Evolutionary conservation across 768 basidiomycete species (phyloP).

Genomic region (Leucogyrophana mollusca): DNA sequence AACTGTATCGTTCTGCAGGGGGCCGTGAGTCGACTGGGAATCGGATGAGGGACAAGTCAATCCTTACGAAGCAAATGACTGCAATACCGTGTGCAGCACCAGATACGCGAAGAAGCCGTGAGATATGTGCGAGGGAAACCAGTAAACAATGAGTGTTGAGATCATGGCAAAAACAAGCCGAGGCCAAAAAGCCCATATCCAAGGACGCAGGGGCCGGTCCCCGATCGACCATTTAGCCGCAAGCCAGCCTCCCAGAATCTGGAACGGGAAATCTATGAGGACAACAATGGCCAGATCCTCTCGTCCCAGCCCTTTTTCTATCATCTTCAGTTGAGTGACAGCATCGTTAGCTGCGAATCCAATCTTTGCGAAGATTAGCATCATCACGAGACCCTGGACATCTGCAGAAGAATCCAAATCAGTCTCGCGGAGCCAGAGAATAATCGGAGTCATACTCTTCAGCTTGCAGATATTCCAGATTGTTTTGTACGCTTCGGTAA

Average conservation of each 20-base stretch:
- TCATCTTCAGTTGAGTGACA: slow-evolving; percentile 86
- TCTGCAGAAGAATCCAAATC: slow-evolving; percentile 47
- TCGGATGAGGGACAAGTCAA: slow-evolving; percentile 6
- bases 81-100: slow-evolving; percentile 76
- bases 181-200: slow-evolving; percentile 91
- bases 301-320: slow-evolving; percentile 93
- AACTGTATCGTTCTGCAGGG: slow-evolving; percentile 89
- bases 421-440: not conserved
- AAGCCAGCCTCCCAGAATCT: slow-evolving; percentile 92
- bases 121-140: slow-evolving; percentile 77
- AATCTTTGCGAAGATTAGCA: slow-evolving; percentile 91
- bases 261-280: slow-evolving; percentile 96
- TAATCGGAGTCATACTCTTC: slow-evolving; percentile 70
- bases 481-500: slow-evolving; percentile 85
- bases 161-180: slow-evolving; percentile 72
- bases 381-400: slow-evolving; percentile 79
- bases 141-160: slow-evolving; percentile 75
- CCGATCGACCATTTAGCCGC: slow-evolving; percentile 91
- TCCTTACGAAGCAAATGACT: slow-evolving; percentile 81
- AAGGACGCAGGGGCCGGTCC: slow-evolving; percentile 75
- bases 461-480: slow-evolving; percentile 95
- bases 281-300: slow-evolving; percentile 97
- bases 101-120: slow-evolving; percentile 78
- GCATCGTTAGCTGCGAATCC: slow-evolving; percentile 95
- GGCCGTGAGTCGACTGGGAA: not conserved